A percentile compares a stretch with the other conserved stretches of the same genome.
These are phyloP conservation scores for Apophysomyces trapeziformis DNA, from an alignment of 371 early-diverging fungal species.

Conservation along the genomic window DNA sequence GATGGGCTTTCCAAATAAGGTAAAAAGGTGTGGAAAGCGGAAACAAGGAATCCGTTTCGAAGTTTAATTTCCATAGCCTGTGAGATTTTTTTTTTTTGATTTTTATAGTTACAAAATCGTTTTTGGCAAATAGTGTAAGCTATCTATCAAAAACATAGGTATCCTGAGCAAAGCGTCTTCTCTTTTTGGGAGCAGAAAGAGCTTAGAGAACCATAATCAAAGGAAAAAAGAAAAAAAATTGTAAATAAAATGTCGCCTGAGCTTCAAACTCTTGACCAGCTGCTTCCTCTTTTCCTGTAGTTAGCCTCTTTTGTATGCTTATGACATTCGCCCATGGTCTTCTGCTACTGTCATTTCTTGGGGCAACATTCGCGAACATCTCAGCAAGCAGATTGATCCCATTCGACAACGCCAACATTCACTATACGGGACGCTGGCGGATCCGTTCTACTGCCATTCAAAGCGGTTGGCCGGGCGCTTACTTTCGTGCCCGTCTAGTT, in stretches of 20 bases:
- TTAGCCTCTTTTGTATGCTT: slow-evolving; percentile 5
- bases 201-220: too few species aligned
- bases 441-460: slow-evolving; percentile 24
- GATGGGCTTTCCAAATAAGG: too few species aligned
- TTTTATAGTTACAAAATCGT: too few species aligned
- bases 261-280: neutral
- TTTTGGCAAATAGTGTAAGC: too few species aligned
- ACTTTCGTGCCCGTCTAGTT: slow-evolving; percentile 31
- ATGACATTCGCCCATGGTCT: slow-evolving; percentile 5
- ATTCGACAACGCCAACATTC: slow-evolving; percentile 36
- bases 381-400: slow-evolving; percentile 19
- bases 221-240: too few species aligned
- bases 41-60: too few species aligned
- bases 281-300: neutral
- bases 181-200: too few species aligned
- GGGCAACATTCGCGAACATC: neutral
- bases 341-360: neutral
- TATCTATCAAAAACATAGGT: too few species aligned
- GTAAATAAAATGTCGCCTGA: slow-evolving; percentile 1
- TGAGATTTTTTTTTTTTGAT: too few species aligned
- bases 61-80: too few species aligned
- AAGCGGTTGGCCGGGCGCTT: slow-evolving; percentile 53
- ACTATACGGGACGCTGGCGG: slow-evolving; percentile 52
- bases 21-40: too few species aligned
- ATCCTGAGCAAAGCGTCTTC: too few species aligned